These are phyloP conservation scores for Epichloe gansuensis DNA, from an alignment of 2,329 filamentous ascomycete species.

Conservation along the genomic window DNA sequence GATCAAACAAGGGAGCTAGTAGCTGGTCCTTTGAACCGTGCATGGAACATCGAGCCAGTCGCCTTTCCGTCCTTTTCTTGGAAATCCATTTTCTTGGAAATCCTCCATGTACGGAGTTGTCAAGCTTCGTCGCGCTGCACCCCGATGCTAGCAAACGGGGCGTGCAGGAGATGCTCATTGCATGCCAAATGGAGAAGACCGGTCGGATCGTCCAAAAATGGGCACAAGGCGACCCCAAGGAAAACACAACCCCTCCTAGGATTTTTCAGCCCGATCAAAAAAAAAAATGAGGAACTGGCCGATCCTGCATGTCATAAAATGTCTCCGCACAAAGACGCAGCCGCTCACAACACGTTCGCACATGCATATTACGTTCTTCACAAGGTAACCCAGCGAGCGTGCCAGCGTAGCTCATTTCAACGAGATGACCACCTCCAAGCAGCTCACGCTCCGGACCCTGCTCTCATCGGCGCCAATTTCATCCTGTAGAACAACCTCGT, in stretches of 20 bases:
- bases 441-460: conserved; percentile 36
- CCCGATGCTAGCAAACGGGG: background rate
- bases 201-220: background rate
- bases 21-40: no score
- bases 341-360: background rate
- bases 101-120: no score
- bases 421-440: conserved; percentile 34
- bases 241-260: background rate
- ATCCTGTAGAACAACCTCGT: conserved; percentile 44
- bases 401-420: conserved; percentile 24
- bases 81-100: no score
- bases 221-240: background rate
- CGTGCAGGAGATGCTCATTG: background rate
- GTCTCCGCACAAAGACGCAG: background rate
- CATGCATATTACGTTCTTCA: background rate
- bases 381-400: no score
- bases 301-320: background rate
- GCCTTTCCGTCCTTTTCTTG: no score
- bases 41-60: no score
- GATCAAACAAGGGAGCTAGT: no score
- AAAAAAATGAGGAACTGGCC: background rate
- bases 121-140: background rate
- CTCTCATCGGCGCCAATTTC: conserved; percentile 25
- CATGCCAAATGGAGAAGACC: conserved; percentile 1
- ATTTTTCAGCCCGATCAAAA: background rate